Evolutionary conservation across 1,139 yeast species (phyloP).

Genomic region (Candida glucosophila): DNA sequence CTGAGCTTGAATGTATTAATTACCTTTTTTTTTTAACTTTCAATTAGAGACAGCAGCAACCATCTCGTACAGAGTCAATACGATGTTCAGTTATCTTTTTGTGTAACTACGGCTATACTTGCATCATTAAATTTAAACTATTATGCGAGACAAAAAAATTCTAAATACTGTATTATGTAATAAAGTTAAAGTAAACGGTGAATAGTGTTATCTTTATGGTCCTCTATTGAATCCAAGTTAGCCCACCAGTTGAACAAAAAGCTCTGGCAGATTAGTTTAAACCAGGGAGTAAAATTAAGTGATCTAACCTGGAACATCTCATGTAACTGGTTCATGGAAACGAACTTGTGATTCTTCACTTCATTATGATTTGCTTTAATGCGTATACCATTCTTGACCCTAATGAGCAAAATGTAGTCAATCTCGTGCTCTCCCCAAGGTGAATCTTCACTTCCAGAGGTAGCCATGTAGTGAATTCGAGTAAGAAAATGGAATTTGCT

Average conservation of each 20-base stretch:
- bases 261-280: slow-evolving; percentile 86
- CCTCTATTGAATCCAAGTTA: slow-evolving; percentile 47
- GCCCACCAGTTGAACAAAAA: slow-evolving; percentile 95
- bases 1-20: too few relatives aligned
- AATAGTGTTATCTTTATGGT: slow-evolving; percentile 35
- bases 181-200: slow-evolving; percentile 26
- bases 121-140: too few relatives aligned
- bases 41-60: too few relatives aligned
- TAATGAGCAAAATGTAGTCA: slow-evolving; percentile 82
- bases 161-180: too few relatives aligned
- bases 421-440: slow-evolving; percentile 98
- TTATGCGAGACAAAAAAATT: too few relatives aligned
- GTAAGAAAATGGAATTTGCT: slow-evolving; percentile 75
- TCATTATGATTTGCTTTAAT: slow-evolving; percentile 64
- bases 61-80: too few relatives aligned
- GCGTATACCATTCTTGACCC: slow-evolving; percentile 45
- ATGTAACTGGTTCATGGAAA: slow-evolving; percentile 55
- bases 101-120: too few relatives aligned
- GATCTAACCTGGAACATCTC: slow-evolving; percentile 62
- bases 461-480: slow-evolving; percentile 90
- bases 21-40: too few relatives aligned
- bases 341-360: slow-evolving; percentile 75
- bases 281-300: slow-evolving; percentile 92
- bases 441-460: slow-evolving; percentile 55
- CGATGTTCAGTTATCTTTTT: too few relatives aligned